Conservation (phyloP, 352 stramenopile species). For the Lagenidium giganteum region DNA sequence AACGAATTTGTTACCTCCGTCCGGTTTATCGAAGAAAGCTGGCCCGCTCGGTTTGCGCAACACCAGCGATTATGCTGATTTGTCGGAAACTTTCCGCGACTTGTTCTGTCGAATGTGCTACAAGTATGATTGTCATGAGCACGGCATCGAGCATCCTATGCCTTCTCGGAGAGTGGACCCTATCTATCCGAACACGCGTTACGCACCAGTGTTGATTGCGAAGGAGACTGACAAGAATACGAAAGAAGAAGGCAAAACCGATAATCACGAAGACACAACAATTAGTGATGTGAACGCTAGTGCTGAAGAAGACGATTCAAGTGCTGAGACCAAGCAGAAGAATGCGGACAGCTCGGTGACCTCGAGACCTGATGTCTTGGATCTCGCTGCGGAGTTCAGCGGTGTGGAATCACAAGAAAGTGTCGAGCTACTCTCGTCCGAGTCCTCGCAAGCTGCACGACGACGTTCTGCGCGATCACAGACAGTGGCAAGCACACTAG, state of each 20-base stretch:
- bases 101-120: constrained; percentile 92
- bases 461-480: constrained; percentile 51
- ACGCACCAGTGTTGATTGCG: constrained; percentile 26
- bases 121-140: constrained; percentile 89
- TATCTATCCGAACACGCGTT: constrained; percentile 40
- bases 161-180: constrained; percentile 50
- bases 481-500: constrained; percentile 51
- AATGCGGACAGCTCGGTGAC: not conserved
- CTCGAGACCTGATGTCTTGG: not conserved
- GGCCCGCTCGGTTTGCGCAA: constrained; percentile 40
- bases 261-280: not conserved
- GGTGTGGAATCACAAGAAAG: not conserved
- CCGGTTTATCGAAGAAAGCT: constrained; percentile 3
- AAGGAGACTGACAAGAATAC: not conserved
- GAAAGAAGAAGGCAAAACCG: constrained; percentile 2
- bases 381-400: not conserved
- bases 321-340: not conserved
- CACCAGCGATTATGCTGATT: constrained; percentile 54
- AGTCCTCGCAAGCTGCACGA: constrained; percentile 11
- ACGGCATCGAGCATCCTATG: constrained; percentile 82
- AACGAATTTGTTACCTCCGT: constrained; percentile 34
- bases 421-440: not conserved
- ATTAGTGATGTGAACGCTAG: not conserved
- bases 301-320: not conserved
- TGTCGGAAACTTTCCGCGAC: constrained; percentile 86